A percentile compares a stretch with the other conserved stretches of the same genome.
Conservation (phyloP, 1,284 basidiomycete species). For the Chalciporus sp. region DNA sequence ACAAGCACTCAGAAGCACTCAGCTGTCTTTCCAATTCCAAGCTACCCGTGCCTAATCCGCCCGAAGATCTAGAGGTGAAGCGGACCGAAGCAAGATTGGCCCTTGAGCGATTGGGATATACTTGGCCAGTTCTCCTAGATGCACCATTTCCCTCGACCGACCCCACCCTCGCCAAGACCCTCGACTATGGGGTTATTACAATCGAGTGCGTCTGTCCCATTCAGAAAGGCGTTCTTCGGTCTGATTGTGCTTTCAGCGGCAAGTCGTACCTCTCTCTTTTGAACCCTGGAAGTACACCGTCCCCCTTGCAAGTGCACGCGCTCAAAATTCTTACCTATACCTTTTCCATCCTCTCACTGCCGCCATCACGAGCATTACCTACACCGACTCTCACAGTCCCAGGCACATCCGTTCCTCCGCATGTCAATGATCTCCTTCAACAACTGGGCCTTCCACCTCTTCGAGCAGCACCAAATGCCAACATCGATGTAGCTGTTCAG, state of each 20-base stretch:
- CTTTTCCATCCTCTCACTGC: slow-evolving; percentile 53
- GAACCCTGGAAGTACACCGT: slow-evolving; percentile 53
- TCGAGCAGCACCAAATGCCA: slow-evolving; percentile 38
- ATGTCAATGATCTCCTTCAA: slow-evolving; percentile 62
- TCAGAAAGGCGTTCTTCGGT: slow-evolving; percentile 1
- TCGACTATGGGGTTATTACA: slow-evolving; percentile 59
- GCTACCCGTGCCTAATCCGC: slow-evolving; percentile 11
- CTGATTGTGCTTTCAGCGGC: slow-evolving; percentile 43
- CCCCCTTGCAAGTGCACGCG: slow-evolving; percentile 64
- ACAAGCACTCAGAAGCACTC: slow-evolving; percentile 52
- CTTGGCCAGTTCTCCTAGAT: slow-evolving; percentile 67
- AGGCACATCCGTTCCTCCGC: slow-evolving; percentile 25
- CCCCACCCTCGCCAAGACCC: slow-evolving; percentile 42
- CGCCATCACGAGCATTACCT: slow-evolving; percentile 35
- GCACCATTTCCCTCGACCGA: slow-evolving; percentile 38
- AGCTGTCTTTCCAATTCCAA: slow-evolving; percentile 38
- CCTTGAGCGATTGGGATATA: slow-evolving; percentile 50
- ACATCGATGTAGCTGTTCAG: slow-evolving; percentile 26
- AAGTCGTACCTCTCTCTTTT: slow-evolving; percentile 59
- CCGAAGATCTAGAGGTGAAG: slow-evolving; percentile 5
- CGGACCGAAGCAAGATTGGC: slow-evolving; percentile 27
- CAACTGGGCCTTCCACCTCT: slow-evolving; percentile 61
- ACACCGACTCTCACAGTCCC: slow-evolving; percentile 17
- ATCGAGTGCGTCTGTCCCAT: slow-evolving; percentile 48
- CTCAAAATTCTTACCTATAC: slow-evolving; percentile 72